phyloP scores from a whole-genome alignment of 371 early-diverging fungal species.

The Saksenaea oblongispora region DNA sequence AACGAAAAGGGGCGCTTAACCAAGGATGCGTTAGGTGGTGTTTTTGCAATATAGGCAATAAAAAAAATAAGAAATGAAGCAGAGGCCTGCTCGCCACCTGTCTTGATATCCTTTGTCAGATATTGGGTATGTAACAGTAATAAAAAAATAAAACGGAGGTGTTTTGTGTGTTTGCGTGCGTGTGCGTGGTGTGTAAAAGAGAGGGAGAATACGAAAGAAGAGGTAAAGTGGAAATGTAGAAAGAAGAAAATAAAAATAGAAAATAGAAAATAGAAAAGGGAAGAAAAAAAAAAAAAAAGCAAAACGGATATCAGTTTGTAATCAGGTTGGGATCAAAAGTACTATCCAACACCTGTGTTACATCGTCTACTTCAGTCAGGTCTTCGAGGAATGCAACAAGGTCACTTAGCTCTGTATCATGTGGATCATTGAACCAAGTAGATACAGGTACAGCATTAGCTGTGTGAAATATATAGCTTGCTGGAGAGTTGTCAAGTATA shows the following conservation, averaged over 20 bases:
- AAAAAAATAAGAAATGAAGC: neutral
- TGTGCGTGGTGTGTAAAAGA: neutral
- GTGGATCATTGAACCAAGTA: conserved; percentile 93
- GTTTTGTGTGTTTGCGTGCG: neutral
- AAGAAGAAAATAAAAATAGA: neutral
- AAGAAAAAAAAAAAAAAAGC: neutral
- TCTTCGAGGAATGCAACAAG: conserved; percentile 86
- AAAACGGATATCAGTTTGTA: neutral
- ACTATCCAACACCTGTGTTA: conserved; percentile 22
- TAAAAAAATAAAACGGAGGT: neutral
- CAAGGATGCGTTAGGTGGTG: too few relatives aligned
- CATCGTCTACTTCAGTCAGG: conserved; percentile 29
- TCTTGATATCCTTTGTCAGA: neutral
- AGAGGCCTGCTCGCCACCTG: conserved; percentile 2
- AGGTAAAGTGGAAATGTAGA: neutral
- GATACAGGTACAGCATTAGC: conserved; percentile 93
- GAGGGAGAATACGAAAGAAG: neutral
- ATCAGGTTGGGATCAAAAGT: neutral
- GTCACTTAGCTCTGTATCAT: conserved; percentile 90
- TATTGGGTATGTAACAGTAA: neutral
- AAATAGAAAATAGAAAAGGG: too few relatives aligned
- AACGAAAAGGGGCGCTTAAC: too few relatives aligned
- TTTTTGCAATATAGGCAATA: neutral
- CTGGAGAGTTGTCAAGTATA: conserved; percentile 88
- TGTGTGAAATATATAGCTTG: conserved; percentile 91